These are phyloP conservation scores for Erigeron canadensis DNA, from an alignment of 129 eudicot genomes.

Conservation along the genomic window DNA sequence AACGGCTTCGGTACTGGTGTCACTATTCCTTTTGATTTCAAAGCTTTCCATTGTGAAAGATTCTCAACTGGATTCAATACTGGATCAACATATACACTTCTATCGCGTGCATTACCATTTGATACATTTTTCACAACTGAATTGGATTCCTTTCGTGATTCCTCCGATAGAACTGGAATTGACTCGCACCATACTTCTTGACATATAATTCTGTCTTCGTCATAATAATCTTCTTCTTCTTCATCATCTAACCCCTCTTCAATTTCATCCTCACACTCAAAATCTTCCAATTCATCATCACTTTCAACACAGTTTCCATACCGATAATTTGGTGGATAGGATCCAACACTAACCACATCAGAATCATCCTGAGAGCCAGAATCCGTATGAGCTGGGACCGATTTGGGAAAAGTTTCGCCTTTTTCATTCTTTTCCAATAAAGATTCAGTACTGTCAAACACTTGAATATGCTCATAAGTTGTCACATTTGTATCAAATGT, in stretches of 20 bases:
- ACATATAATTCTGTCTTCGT: constrained; percentile 34
- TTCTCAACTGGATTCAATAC: constrained; percentile 91
- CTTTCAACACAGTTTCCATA: constrained; percentile 80
- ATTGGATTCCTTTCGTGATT: constrained; percentile 38
- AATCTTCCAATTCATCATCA: constrained; percentile 73
- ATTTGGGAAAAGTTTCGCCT: constrained; percentile 33
- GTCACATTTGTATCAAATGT: constrained; percentile 78
- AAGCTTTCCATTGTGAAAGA: constrained; percentile 82
- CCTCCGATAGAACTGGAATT: constrained; percentile 42
- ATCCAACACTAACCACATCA: constrained; percentile 44
- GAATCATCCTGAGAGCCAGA: constrained; percentile 55
- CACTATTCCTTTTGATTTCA: constrained; percentile 45
- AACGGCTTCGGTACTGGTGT: constrained; percentile 28
- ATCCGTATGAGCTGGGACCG: constrained; percentile 27
- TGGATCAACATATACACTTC: constrained; percentile 62
- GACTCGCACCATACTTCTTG: constrained; percentile 64
- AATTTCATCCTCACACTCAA: constrained; percentile 51
- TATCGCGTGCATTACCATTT: constrained; percentile 47
- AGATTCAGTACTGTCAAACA: constrained; percentile 59
- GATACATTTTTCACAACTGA: constrained; percentile 24
- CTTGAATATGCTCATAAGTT: constrained; percentile 67
- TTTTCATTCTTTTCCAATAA: constrained; percentile 48
- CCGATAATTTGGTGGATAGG: constrained; percentile 83
- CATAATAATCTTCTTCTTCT: constrained; percentile 39
- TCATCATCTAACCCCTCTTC: constrained; percentile 36